Evolutionary conservation across 306 rosid genomes (phyloP), one percentile per base, ranked within the genome.

Genomic region (Sindora glabra): DNA sequence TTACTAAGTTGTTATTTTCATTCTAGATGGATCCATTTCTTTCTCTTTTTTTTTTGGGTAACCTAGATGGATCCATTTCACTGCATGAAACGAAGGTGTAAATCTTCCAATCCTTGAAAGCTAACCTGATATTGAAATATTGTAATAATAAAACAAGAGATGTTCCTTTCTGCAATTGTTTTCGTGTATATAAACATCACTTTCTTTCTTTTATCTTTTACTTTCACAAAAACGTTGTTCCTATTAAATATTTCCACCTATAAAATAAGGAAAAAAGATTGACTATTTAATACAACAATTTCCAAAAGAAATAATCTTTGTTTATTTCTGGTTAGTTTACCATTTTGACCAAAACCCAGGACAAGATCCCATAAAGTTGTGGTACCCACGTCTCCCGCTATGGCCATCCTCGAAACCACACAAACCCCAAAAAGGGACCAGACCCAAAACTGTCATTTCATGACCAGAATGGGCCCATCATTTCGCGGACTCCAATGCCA

Each of bases 381-480:
- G 9, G 59, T 10, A 45, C 15, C 39, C 59, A 10, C 51, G 59
- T 47, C 48, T 29, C 36, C 40, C 8, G 8, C 18, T 37, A 48
- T 57, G 22, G 5, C 26, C 26, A 45, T 32, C 56, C 14, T 13
- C 40, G 62, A 46, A 72, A 33, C 59, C 72, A 38, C 58, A 37
- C 60, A 30, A 39, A 23, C 12, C 5, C 17, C 14, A 4, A 1
- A 3, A 5, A 13, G 32, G 11, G 29, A 26, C 23, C 5, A 75
- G 18, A 53, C 62, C 64, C 66, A 76, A 59, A 56, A 5, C 0
- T 2, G 74, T 69, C 37, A 72, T 72, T 64, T 64, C 58, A 45
- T 27, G 1, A 7, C 17, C 24, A 27, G 18, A 11, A 14, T 22
- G 6, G 14, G 10, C 34, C n/a, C 14, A 56, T 14, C 18, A 2